Base-by-base conservation (phyloP, 2,329 filamentous ascomycete genomes). In the Tolypocladium nubicola region DNA sequence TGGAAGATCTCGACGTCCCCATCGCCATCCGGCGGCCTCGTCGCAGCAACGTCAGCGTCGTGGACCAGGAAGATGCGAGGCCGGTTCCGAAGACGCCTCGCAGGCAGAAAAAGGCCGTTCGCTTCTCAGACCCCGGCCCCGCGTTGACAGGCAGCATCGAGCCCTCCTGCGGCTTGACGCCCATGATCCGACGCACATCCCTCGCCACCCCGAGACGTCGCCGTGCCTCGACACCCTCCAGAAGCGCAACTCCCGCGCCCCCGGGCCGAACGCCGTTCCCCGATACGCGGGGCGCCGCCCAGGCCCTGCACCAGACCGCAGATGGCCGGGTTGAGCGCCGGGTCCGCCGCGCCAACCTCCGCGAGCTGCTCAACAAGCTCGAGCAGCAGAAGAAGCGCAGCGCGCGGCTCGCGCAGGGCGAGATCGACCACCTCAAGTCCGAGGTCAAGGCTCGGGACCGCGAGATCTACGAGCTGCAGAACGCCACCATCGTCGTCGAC, bases 61-160 rank as follows among this genome's bases (percentile, higher is more conserved):
- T 68, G 30, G 26, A 57, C 54, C 64, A 62, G 43, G 59, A 60
- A 33, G 60, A 62, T 30, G 54, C 61, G 41, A 58, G 59, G 21
- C 57, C 61, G 19, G 54, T 62, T 26, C 63, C 65, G 52, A 68
- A 62, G 56, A 74, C 71, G 2, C 71, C 71, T 11, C 62, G 63
- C 38, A 61, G 64, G 38, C 56, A 58, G 1, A 79, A 75, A 63
- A 80, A 79, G 61, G 73, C 74, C 57, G 81, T 84, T 26, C 79
- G 82, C 41, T 84, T 85, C 68, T 85, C 83, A 0, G 81, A 85
- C 45, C 80, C 81, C 10, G 81, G 79, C 0, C 72, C 74, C 1
- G 65, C 70, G 0, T 59, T 70, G 39, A 16, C 39, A 35, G 14
- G 21, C 19, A 40, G 3, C 37, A 35, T 40, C n/a, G 53, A 30